Conservation (phyloP, 345 rosid species). For the Syzygium jambos region DNA sequence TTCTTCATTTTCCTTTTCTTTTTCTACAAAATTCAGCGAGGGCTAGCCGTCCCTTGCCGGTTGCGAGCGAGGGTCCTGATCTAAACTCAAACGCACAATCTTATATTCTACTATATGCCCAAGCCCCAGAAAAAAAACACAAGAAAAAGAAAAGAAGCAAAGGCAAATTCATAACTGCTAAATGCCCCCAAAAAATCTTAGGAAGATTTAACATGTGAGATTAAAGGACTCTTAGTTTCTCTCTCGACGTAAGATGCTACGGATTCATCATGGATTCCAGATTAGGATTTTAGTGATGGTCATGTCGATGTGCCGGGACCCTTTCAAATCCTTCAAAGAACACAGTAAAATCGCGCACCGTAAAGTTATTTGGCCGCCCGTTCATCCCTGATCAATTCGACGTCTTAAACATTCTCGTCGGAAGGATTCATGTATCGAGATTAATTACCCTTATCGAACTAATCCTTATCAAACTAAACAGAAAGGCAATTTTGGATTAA, state of each 20-base stretch:
- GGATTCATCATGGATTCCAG: background rate
- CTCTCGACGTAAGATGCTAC: background rate
- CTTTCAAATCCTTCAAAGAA: background rate
- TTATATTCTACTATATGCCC: background rate
- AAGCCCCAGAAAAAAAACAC: background rate
- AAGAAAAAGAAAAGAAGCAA: background rate
- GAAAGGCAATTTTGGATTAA: no score
- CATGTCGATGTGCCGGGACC: fast-evolving
- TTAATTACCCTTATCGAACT: background rate
- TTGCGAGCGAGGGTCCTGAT: no score
- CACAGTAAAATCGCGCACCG: fast-evolving
- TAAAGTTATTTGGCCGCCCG: background rate
- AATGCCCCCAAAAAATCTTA: background rate
- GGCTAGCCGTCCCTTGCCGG: no score
- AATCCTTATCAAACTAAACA: no score
- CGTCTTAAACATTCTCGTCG: background rate
- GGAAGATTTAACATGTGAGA: background rate
- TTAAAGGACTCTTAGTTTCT: background rate
- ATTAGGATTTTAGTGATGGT: background rate
- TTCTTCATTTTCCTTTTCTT: no score
- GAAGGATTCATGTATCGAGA: background rate
- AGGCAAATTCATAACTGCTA: background rate
- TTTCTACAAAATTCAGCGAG: no score
- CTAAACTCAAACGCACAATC: background rate
- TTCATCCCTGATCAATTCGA: background rate